Percentiles rank a stretch among this genome's conserved stretches.
Evolutionary conservation across 73 alveolate species (phyloP).

Genomic region (Paramecium sexaurelia): DNA sequence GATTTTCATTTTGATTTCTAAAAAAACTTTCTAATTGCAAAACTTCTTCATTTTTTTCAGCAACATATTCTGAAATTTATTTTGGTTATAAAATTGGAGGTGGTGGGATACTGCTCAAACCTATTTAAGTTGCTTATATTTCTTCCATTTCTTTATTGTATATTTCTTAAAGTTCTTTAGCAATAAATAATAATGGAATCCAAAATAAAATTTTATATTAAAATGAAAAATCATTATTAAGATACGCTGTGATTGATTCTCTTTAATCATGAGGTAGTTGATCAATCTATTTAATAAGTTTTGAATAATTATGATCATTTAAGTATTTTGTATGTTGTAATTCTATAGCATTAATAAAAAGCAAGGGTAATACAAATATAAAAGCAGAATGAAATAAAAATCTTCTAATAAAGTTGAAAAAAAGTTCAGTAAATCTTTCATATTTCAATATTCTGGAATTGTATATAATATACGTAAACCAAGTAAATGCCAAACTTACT

Average conservation of each 20-base stretch:
- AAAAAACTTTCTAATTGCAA: background rate
- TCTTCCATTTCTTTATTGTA: background rate
- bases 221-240: background rate
- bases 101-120: background rate
- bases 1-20: background rate
- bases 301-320: background rate
- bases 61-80: background rate
- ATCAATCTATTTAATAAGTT: background rate
- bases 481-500: slow-evolving; percentile 20
- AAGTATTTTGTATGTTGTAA: background rate
- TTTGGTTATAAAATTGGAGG: slow-evolving; percentile 25
- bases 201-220: background rate
- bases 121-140: background rate
- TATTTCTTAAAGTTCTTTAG: background rate
- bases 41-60: background rate
- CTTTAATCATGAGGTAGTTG: background rate
- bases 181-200: background rate
- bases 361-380: background rate
- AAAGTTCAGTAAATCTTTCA: background rate
- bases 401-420: background rate
- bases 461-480: background rate
- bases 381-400: background rate
- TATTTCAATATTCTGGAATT: background rate
- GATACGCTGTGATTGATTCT: background rate
- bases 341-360: background rate